Evolutionary conservation across 2,329 filamentous ascomycete genomes (phyloP).

Genomic region (Pseudogymnoascus sp.): DNA sequence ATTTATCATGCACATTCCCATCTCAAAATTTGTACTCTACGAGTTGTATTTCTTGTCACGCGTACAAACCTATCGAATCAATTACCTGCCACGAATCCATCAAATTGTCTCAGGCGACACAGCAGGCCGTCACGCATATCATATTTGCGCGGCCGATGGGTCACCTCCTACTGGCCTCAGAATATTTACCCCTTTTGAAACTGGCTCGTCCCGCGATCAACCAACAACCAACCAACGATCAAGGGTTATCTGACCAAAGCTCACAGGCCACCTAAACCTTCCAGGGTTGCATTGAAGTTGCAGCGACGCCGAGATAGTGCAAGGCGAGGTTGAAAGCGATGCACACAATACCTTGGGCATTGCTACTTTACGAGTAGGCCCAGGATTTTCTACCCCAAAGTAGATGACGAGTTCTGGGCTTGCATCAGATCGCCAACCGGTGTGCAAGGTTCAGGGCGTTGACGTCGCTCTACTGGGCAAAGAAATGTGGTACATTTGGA

Average conservation of each 20-base stretch:
- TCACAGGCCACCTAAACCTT: not conserved
- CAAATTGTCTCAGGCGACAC: constrained; percentile 1
- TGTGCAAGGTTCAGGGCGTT: constrained; percentile 3
- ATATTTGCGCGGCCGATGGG: constrained; percentile 5
- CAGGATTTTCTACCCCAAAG: not conserved
- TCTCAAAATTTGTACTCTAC: not conserved
- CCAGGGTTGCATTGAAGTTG: not conserved
- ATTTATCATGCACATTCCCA: not conserved
- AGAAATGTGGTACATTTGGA: not conserved
- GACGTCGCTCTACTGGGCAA: not conserved
- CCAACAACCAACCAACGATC: not conserved
- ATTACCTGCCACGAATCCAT: constrained; percentile 1
- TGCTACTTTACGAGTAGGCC: not conserved
- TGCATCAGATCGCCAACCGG: constrained; percentile 3
- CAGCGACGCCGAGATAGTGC: not conserved
- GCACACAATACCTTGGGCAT: not conserved
- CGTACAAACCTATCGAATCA: constrained; percentile 1
- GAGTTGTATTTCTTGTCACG: constrained; percentile 5
- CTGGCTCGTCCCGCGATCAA: not conserved
- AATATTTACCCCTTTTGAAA: constrained; percentile 1
- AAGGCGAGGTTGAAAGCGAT: not conserved
- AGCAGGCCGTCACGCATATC: not conserved
- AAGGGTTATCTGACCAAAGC: not conserved
- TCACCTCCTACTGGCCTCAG: constrained; percentile 1
- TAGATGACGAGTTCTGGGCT: not conserved